Evolutionary conservation across 306 rosid genomes (phyloP).

Genomic region (Cicer arietinum): DNA sequence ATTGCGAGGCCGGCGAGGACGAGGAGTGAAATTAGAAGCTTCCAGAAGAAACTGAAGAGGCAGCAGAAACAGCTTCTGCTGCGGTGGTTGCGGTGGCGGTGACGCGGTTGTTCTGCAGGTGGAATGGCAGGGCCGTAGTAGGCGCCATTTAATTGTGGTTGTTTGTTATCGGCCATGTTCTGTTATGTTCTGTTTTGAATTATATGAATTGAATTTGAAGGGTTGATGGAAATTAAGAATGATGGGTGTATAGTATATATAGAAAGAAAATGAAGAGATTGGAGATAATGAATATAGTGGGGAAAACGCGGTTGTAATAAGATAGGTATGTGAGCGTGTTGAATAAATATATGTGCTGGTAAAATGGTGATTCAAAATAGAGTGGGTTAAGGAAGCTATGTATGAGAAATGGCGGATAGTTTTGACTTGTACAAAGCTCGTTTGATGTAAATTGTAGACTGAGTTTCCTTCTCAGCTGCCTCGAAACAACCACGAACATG

Average conservation of each 20-base stretch:
- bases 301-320: background rate
- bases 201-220: background rate
- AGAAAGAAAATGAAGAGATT: background rate
- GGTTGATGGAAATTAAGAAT: too few relatives aligned
- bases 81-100: background rate
- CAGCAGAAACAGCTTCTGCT: conserved; percentile 49
- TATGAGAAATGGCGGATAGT: background rate
- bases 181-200: background rate
- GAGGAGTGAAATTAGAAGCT: conserved; percentile 50
- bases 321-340: background rate
- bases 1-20: conserved; percentile 48
- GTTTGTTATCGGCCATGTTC: conserved; percentile 42
- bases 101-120: conserved; percentile 22
- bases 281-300: background rate
- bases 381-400: background rate
- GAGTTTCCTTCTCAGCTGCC: background rate
- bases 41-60: conserved; percentile 61
- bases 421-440: conserved; percentile 27
- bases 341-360: background rate
- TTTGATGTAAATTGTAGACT: conserved; percentile 21
- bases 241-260: background rate
- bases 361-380: background rate
- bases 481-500: background rate
- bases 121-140: conserved; percentile 52
- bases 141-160: conserved; percentile 42